Conservation (phyloP, 108 stramenopile species). For the Fistulifera solaris region DNA sequence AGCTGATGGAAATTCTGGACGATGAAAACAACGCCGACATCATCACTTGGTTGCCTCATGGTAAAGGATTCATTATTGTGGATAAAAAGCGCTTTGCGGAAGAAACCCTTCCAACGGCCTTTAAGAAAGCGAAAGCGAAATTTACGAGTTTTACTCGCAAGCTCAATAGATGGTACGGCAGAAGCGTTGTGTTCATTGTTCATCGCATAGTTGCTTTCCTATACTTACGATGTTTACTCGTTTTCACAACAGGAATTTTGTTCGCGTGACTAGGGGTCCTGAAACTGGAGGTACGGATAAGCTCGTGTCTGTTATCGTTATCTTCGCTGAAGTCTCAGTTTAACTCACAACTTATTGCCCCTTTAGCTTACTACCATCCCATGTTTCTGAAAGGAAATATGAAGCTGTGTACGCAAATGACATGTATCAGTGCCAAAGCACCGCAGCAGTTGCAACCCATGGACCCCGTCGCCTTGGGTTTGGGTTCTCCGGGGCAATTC, state of each 20-base stretch:
- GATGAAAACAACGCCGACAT: constrained; percentile 25
- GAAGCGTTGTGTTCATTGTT: constrained; percentile 1
- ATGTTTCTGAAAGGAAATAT: constrained; percentile 30
- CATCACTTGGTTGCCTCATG: constrained; percentile 43
- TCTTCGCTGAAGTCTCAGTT: too few species aligned
- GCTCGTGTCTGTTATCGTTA: too few species aligned
- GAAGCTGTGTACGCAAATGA: constrained; percentile 41
- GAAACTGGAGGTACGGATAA: constrained; percentile 12
- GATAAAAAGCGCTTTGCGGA: constrained; percentile 41
- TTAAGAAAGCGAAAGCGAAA: constrained; percentile 65
- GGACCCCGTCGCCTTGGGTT: constrained; percentile 21
- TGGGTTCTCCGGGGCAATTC: constrained; percentile 11
- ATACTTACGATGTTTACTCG: background rate
- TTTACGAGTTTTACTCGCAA: constrained; percentile 70
- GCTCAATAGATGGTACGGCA: constrained; percentile 45
- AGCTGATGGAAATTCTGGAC: constrained; percentile 33
- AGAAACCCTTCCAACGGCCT: constrained; percentile 69
- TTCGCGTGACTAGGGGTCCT: constrained; percentile 18
- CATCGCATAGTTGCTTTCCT: background rate
- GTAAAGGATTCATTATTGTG: constrained; percentile 35
- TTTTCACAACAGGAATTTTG: constrained; percentile 10
- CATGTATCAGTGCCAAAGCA: constrained; percentile 30
- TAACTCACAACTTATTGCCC: background rate
- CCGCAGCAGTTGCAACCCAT: constrained; percentile 21
- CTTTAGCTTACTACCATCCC: constrained; percentile 42